These are phyloP conservation scores for Dictyostelium firmibasis DNA, from an alignment of 78 protist species.

Conservation along the genomic window DNA sequence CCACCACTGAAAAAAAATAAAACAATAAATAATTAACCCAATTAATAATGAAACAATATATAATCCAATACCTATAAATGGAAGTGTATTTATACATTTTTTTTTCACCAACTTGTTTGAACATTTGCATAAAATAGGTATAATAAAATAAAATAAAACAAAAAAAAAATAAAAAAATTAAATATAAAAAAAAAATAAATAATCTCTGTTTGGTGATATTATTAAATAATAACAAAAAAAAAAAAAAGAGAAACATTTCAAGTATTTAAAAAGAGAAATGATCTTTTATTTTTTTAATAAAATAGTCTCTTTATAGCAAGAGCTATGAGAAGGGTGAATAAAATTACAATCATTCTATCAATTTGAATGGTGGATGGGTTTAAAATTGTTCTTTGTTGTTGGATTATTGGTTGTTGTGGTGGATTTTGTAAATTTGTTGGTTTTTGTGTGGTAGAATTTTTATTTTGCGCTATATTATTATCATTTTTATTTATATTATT, in stretches of 20 bases:
- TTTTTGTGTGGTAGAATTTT: background rate
- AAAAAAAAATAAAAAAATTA: too few species aligned
- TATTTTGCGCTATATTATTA: background rate
- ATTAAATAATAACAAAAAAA: background rate
- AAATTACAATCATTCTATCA: constrained; percentile 38
- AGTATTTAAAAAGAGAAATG: background rate
- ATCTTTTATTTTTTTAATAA: background rate
- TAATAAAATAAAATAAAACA: too few species aligned
- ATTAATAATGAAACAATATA: background rate
- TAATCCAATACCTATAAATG: background rate
- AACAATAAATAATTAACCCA: background rate
- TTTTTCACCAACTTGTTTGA: background rate
- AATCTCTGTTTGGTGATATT: too few species aligned
- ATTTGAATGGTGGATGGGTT: constrained; percentile 32
- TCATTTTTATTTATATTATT: background rate
- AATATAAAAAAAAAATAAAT: too few species aligned
- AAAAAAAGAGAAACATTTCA: background rate
- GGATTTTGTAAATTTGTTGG: background rate
- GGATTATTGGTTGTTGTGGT: background rate
- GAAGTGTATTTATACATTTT: background rate
- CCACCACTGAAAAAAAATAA: background rate
- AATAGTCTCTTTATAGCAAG: constrained; percentile 15
- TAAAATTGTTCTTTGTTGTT: background rate
- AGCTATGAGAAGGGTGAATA: background rate
- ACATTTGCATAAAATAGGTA: background rate